Evolutionary conservation across 345 rosid genomes (phyloP).

Genomic region (Noccaea bulbosa): DNA sequence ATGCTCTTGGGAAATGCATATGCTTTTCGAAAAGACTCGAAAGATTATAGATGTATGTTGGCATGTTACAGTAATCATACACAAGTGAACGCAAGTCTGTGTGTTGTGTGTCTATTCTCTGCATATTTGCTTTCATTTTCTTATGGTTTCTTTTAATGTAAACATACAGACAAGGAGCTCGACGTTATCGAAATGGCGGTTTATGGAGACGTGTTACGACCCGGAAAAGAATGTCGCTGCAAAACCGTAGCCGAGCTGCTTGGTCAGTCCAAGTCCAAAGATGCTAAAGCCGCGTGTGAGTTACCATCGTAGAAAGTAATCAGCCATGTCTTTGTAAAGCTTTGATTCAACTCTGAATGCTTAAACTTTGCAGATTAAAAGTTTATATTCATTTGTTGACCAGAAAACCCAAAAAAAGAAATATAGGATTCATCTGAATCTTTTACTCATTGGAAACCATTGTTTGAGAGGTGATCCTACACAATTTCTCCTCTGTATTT

Average conservation of each 20-base stretch:
- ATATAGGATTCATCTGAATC: neutral
- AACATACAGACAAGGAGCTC: conserved; percentile 77
- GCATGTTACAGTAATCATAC: conserved; percentile 16
- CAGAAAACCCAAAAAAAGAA: too few species aligned
- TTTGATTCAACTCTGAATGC: conserved; percentile 15
- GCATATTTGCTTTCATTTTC: conserved; percentile 3
- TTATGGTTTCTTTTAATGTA: neutral
- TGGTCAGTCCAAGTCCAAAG: conserved; percentile 75
- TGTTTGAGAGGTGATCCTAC: conserved; percentile 13
- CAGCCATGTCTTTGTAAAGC: conserved; percentile 29
- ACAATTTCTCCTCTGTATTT: conserved; percentile 1
- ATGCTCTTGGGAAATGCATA: conserved; percentile 31
- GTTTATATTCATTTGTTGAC: neutral
- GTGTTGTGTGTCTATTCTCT: neutral
- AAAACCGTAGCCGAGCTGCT: conserved; percentile 86
- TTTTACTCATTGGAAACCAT: conserved; percentile 20
- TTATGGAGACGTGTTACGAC: conserved; percentile 85
- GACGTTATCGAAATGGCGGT: conserved; percentile 97
- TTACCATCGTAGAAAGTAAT: conserved; percentile 51
- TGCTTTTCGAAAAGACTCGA: conserved; percentile 27
- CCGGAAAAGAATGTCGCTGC: conserved; percentile 93
- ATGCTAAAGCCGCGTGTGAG: conserved; percentile 66
- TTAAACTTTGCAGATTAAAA: neutral
- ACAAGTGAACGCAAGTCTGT: neutral
- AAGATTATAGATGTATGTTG: neutral